phyloP scores from a whole-genome alignment of 495 filamentous ascomycete species.

The Articulospora tetracladia region DNA sequence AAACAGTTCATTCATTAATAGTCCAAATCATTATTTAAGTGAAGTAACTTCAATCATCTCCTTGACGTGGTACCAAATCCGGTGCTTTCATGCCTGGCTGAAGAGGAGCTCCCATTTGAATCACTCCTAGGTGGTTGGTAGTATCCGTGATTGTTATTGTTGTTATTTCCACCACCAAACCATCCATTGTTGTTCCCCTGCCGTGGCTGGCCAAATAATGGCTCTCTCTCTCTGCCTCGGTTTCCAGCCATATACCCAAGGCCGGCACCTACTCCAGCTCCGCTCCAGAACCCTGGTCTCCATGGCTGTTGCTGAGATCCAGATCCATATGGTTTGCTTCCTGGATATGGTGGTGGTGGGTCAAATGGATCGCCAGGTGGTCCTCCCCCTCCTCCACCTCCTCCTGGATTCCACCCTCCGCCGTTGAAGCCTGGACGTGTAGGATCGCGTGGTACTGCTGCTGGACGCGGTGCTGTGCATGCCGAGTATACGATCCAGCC shows the following conservation, averaged over 20 bases:
- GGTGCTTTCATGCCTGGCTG: conserved; percentile 67
- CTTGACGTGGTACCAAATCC: conserved; percentile 88
- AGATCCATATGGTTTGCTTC: conserved; percentile 22
- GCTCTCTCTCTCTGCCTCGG: conserved; percentile 27
- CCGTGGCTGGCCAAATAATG: not conserved
- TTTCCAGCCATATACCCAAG: conserved; percentile 51
- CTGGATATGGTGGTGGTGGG: conserved; percentile 55
- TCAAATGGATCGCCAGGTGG: conserved; percentile 51
- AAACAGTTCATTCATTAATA: not conserved
- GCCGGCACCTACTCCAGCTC: conserved; percentile 63
- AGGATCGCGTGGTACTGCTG: conserved; percentile 4
- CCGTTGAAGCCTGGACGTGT: conserved; percentile 6
- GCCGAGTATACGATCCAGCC: conserved; percentile 14
- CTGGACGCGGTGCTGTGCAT: not conserved
- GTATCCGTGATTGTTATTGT: conserved; percentile 41
- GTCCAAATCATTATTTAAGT: not conserved
- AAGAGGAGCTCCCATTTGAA: conserved; percentile 36
- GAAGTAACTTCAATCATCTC: conserved; percentile 46
- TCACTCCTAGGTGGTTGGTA: conserved; percentile 33
- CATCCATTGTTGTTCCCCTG: conserved; percentile 16
- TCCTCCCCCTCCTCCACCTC: conserved; percentile 50
- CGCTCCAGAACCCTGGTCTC: conserved; percentile 87
- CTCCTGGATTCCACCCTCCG: conserved; percentile 31
- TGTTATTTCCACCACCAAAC: conserved; percentile 39
- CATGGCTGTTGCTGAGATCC: conserved; percentile 50